Evolutionary conservation across 257 asterid genomes (phyloP).

Genomic region (Eucommia ulmoides): DNA sequence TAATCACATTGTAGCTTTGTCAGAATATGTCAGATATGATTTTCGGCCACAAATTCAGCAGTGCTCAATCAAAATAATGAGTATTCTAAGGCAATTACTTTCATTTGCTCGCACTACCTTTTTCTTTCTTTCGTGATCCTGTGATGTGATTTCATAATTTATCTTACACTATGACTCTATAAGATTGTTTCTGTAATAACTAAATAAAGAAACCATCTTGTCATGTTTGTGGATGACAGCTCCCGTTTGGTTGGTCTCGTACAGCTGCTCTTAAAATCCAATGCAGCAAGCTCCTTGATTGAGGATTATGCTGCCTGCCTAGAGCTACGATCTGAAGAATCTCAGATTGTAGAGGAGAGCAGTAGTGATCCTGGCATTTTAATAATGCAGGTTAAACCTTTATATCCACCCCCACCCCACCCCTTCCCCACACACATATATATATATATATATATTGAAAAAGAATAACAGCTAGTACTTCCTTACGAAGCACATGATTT

Average conservation of each 20-base stretch:
- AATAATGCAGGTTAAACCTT: conserved; percentile 72
- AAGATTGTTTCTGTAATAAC: too few relatives aligned
- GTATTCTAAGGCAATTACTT: conserved; percentile 57
- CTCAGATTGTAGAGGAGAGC: conserved; percentile 71
- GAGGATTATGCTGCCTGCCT: conserved; percentile 98
- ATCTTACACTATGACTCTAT: background rate
- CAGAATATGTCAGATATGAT: conserved; percentile 92
- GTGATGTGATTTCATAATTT: background rate
- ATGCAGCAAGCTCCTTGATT: conserved; percentile 50
- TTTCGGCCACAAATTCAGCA: conserved; percentile 70
- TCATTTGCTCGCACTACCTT: conserved; percentile 9
- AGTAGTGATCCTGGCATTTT: conserved; percentile 74
- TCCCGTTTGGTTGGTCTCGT: conserved; percentile 87
- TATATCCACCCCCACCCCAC: too few relatives aligned
- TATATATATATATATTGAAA: too few relatives aligned
- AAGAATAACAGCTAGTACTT: too few relatives aligned
- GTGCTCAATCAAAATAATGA: conserved; percentile 78
- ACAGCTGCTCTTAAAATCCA: conserved; percentile 68
- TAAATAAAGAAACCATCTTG: conserved; percentile 3
- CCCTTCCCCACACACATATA: too few relatives aligned
- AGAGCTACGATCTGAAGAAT: conserved; percentile 83
- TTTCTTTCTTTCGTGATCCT: conserved; percentile 8
- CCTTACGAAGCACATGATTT: too few relatives aligned
- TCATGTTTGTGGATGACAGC: conserved; percentile 33
- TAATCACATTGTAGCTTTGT: conserved; percentile 63